phyloP scores from a whole-genome alignment of 768 basidiomycete species.

The Termitomyces sp. region DNA sequence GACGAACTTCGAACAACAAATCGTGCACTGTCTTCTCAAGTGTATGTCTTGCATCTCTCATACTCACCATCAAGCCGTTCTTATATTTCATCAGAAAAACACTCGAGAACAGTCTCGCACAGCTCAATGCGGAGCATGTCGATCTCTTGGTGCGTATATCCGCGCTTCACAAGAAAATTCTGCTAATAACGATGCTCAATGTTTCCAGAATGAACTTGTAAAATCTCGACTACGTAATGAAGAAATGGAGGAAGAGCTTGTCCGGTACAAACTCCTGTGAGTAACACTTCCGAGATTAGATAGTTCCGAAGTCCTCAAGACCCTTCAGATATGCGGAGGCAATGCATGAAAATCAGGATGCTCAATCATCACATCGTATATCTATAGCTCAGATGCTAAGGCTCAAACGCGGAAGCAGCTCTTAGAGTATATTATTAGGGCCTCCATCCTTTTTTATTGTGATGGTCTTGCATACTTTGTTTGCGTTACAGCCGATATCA shows the following conservation, averaged over 20 bases:
- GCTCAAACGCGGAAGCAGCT: conserved; percentile 33
- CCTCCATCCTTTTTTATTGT: background rate
- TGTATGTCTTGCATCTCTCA: conserved; percentile 45
- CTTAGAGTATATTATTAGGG: conserved; percentile 3
- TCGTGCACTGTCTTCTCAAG: conserved; percentile 65
- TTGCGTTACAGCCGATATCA: conserved; percentile 1
- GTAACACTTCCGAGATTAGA: conserved; percentile 19
- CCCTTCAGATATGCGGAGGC: conserved; percentile 56
- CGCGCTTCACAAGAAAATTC: background rate
- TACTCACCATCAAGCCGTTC: background rate
- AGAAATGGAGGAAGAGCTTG: conserved; percentile 89
- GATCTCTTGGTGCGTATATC: conserved; percentile 48
- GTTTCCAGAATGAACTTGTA: conserved; percentile 80
- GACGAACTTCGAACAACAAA: conserved; percentile 81
- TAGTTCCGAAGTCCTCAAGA: conserved; percentile 2
- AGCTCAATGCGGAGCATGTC: conserved; percentile 80
- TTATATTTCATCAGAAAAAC: conserved; percentile 48
- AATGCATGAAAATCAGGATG: conserved; percentile 72
- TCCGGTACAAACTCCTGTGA: conserved; percentile 89
- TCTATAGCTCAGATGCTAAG: conserved; percentile 43
- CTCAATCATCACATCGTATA: conserved; percentile 58
- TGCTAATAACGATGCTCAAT: background rate
- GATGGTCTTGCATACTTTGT: conserved; percentile 1
- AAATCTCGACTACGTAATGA: conserved; percentile 84
- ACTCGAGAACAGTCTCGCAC: conserved; percentile 72